Evolutionary conservation across 257 asterid species (phyloP).

Genomic region (Nicotiana attenuata): DNA sequence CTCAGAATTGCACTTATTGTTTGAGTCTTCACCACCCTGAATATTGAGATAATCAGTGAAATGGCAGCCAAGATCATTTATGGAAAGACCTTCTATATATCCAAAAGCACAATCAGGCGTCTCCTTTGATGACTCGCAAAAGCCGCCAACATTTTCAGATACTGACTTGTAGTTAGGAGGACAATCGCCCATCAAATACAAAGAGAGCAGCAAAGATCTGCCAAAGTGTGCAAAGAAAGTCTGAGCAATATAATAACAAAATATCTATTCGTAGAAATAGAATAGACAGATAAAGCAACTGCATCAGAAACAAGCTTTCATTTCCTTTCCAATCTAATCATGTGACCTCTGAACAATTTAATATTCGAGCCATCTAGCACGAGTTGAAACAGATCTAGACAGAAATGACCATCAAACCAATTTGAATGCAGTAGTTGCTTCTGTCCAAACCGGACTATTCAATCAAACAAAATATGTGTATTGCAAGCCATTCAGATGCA

Average conservation of each 20-base stretch:
- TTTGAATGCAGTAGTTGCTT: background rate
- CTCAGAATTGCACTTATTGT: conserved; percentile 10
- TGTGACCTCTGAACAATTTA: background rate
- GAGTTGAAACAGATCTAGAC: background rate
- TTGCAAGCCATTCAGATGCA: background rate
- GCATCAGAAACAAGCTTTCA: background rate
- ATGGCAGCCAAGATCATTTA: conserved; percentile 26
- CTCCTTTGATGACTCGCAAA: conserved; percentile 16
- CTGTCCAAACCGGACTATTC: background rate
- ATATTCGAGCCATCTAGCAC: background rate
- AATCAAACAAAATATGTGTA: background rate
- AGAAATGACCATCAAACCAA: background rate
- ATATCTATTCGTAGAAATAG: background rate
- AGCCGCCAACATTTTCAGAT: conserved; percentile 19
- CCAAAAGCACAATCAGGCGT: conserved; percentile 11
- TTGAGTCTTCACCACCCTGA: conserved; percentile 15
- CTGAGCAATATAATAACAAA: background rate
- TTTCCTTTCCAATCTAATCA: background rate
- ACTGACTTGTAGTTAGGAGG: conserved; percentile 12
- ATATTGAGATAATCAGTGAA: conserved; percentile 23
- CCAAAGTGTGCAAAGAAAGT: conserved; percentile 1
- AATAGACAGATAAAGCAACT: background rate
- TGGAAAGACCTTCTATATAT: conserved; percentile 12
- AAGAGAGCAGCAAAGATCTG: conserved; percentile 17
- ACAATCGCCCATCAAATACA: conserved; percentile 32